Evolutionary conservation across 352 stramenopile genomes (phyloP).

Genomic region (Phytophthora niederhauseri): DNA sequence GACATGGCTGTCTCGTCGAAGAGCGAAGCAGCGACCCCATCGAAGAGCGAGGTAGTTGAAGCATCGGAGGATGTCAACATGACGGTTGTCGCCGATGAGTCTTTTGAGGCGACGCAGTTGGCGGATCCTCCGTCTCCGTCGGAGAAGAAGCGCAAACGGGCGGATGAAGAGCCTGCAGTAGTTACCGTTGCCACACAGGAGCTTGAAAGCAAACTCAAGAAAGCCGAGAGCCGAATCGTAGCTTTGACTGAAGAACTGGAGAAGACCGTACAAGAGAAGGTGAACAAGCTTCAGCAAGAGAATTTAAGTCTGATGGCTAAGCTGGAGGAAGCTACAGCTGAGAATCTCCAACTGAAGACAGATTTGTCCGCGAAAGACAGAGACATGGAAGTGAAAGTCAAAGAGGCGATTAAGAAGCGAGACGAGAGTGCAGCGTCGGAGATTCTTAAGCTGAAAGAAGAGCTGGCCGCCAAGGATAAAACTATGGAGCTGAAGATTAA

Average conservation of each 20-base stretch:
- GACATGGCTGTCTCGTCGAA: background rate
- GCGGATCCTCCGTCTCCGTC: constrained; percentile 22
- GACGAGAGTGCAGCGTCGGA: constrained; percentile 13
- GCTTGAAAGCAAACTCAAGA: constrained; percentile 14
- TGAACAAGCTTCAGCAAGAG: constrained; percentile 31
- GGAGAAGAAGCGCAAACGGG: constrained; percentile 40
- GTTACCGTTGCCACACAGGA: constrained; percentile 23
- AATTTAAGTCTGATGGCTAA: constrained; percentile 36
- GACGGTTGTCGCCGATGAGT: constrained; percentile 28
- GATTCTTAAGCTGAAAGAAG: constrained; percentile 21
- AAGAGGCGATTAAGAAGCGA: constrained; percentile 16
- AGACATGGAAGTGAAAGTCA: constrained; percentile 21
- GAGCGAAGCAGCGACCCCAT: background rate
- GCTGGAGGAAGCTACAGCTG: constrained; percentile 20
- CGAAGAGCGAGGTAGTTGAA: constrained; percentile 9
- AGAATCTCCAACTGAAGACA: constrained; percentile 36
- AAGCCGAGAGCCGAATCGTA: constrained; percentile 13
- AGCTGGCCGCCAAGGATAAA: constrained; percentile 29
- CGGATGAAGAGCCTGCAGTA: constrained; percentile 16
- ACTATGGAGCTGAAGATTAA: constrained; percentile 21
- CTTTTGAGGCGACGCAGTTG: constrained; percentile 30
- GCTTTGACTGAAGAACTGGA: constrained; percentile 18
- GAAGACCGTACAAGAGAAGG: constrained; percentile 18
- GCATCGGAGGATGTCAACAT: constrained; percentile 24
- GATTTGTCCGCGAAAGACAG: constrained; percentile 30